Evolutionary conservation across 176 grass and related monocot species (phyloP).

Genomic region (Oryza officinalis): DNA sequence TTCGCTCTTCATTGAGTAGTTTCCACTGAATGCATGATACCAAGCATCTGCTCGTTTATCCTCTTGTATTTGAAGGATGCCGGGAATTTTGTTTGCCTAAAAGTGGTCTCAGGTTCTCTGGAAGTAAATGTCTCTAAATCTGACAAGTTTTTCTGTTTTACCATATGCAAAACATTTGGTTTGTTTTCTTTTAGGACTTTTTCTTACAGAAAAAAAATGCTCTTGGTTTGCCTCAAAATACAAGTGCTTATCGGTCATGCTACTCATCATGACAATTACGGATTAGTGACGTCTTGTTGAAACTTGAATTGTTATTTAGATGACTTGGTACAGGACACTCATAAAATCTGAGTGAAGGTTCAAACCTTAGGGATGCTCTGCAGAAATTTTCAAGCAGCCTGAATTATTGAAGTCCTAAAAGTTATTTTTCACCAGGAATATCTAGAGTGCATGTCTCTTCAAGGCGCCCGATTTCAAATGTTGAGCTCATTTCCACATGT

Average conservation of each 20-base stretch:
- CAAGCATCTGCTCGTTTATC: conserved; percentile 12
- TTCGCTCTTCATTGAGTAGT: conserved; percentile 33
- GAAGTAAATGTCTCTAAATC: background rate
- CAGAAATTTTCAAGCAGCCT: background rate
- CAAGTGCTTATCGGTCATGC: background rate
- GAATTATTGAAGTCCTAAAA: background rate
- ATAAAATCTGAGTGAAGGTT: background rate
- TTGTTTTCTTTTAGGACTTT: background rate
- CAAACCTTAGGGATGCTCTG: background rate
- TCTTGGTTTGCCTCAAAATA: background rate
- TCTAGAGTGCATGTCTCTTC: background rate
- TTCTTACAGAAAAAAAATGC: background rate
- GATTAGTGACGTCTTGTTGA: background rate
- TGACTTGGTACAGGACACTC: background rate
- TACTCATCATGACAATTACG: background rate
- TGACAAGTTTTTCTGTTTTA: background rate
- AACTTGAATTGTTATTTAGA: background rate
- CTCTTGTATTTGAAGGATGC: conserved; percentile 35
- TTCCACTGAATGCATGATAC: conserved; percentile 34
- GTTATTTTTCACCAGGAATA: background rate
- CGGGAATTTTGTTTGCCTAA: conserved; percentile 29
- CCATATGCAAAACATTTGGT: background rate
- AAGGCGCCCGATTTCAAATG: background rate
- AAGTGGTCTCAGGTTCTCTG: conserved; percentile 21
- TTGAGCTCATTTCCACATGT: background rate